Evolutionary conservation across 1,139 yeast species (phyloP).

Genomic region (Scheffersomyces insectosa): DNA sequence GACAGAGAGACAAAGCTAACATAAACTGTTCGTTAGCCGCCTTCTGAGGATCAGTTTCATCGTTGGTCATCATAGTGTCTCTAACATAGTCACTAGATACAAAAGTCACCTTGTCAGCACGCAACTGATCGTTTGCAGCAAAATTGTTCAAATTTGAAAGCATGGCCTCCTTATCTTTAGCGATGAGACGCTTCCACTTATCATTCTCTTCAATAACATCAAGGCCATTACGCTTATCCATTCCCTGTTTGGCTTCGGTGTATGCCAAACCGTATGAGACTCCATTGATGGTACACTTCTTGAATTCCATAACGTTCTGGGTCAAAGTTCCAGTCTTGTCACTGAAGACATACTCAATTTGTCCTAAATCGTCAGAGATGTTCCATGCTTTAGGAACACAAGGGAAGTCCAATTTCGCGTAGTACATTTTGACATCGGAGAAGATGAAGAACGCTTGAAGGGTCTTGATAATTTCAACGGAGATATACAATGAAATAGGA

Average conservation of each 20-base stretch:
- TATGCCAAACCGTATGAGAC: constrained; percentile 89
- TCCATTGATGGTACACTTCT: constrained; percentile 88
- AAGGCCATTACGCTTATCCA: constrained; percentile 83
- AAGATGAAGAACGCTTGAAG: constrained; percentile 92
- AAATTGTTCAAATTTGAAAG: constrained; percentile 48
- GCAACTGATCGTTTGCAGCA: constrained; percentile 55
- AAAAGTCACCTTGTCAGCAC: constrained; percentile 72
- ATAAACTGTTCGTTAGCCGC: constrained; percentile 72
- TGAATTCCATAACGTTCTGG: constrained; percentile 95
- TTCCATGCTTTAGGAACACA: constrained; percentile 97
- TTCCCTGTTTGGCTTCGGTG: constrained; percentile 93
- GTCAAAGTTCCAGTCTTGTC: constrained; percentile 97
- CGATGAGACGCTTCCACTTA: constrained; percentile 62
- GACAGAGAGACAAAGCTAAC: constrained; percentile 88
- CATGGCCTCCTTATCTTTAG: constrained; percentile 67
- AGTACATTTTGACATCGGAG: constrained; percentile 85
- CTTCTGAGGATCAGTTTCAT: constrained; percentile 56
- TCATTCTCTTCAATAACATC: constrained; percentile 71
- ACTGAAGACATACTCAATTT: constrained; percentile 91
- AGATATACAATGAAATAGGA: constrained; percentile 91
- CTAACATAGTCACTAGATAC: constrained; percentile 61
- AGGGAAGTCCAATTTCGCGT: constrained; percentile 83
- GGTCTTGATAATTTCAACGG: constrained; percentile 93
- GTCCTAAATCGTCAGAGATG: constrained; percentile 95
- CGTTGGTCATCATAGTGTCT: constrained; percentile 32